Evolutionary conservation across 495 filamentous ascomycete genomes (phyloP), one percentile per base, ranked within the genome.

Genomic region (Usnea hakonensis): DNA sequence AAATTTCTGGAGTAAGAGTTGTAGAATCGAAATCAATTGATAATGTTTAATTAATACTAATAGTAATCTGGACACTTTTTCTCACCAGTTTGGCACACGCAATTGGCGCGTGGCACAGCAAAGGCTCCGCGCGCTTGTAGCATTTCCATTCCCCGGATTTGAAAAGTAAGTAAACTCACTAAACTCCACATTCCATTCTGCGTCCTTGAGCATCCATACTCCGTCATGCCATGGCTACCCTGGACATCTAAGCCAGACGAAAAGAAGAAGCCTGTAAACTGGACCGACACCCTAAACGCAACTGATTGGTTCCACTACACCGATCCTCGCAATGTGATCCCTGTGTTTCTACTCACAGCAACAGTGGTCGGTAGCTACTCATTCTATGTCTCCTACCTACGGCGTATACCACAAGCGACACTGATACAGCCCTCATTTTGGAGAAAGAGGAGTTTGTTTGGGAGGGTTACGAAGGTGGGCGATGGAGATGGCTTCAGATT

Each of bases 401-500:
- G 89, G 44, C 90, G 94, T 37, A 85, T 97, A 59, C 90, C 89
- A 57, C 85, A 81, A 57, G 84, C 88, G 26, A 74, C 78, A 8
- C 77, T 88, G 65, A 91, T 98, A 68, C 80, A 81, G 59, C 83
- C 88, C 3, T 76, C 71, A 11, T 82, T 81, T 69, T 80, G 74
- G 57, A 85, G 89, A 23, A 82, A 75, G 57, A 80, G 90, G 62
- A 89, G 82, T 57, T 66, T 97, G 55, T 86, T 93, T 66, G 94
- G 94, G 10, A 80, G 77, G 59, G 94, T 97, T 5, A 96, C 94
- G 33, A 91, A 88, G 64, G 94, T 98, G 30, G 95, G 95, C 55
- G 94, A 98, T 78, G 95, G 90, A 0, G 94, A 98, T 70, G 91
- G 91, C 65, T 97, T 98, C 71, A 84, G 91, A 57, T 72, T 98